phyloP scores from a whole-genome alignment of 2,329 filamentous ascomycete genomes.

The Beauveria australis region DNA sequence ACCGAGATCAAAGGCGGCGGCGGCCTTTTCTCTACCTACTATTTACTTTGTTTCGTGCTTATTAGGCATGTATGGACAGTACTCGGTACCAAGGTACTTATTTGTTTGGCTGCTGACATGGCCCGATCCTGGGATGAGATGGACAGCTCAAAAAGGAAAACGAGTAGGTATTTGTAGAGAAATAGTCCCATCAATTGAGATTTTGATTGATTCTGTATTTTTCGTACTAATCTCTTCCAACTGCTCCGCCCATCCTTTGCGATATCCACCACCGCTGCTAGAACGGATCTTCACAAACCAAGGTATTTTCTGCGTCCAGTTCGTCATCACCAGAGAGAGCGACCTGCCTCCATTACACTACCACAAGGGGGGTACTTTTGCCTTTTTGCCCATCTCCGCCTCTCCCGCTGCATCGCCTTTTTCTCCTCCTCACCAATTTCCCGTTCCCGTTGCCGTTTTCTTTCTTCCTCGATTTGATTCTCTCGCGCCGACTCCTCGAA shows the following conservation, averaged over 20 bases:
- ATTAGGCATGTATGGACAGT: background rate
- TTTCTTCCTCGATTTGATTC: background rate
- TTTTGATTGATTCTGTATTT: no score
- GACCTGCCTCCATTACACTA: background rate
- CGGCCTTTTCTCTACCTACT: no score
- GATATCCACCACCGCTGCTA: background rate
- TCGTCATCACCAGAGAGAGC: background rate
- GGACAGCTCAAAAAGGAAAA: background rate
- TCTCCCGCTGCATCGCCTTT: background rate
- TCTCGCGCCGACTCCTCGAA: background rate
- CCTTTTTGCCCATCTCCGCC: conserved; percentile 3
- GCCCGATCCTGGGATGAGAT: background rate
- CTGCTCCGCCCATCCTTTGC: no score
- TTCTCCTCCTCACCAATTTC: background rate
- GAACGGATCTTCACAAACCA: background rate
- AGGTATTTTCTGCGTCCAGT: background rate
- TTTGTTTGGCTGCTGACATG: background rate
- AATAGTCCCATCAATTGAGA: background rate
- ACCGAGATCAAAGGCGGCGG: no score
- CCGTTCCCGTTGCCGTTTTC: background rate
- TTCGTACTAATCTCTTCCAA: no score
- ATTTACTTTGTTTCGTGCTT: no score
- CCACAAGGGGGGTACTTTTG: conserved; percentile 3
- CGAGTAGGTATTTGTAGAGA: background rate
- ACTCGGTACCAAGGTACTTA: background rate